Evolutionary conservation across 208 protist species (phyloP).

Genomic region (Acanthamoeba royreba): DNA sequence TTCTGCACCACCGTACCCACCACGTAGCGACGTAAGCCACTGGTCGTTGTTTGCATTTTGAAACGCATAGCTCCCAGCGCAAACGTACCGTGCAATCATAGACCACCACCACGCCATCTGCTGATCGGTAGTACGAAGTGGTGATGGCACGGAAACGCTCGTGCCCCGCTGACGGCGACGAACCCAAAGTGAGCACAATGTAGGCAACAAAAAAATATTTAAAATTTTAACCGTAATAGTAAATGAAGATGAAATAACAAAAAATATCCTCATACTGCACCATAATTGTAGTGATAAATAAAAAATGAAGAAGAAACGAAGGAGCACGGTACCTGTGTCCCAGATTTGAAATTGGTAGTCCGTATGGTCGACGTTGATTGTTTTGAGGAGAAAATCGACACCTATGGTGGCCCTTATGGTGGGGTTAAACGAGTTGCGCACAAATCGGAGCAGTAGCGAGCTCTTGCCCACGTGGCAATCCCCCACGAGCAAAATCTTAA

Average conservation of each 20-base stretch:
- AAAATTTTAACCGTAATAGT: too few species aligned
- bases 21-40: not conserved
- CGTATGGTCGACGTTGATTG: not conserved
- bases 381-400: conserved; percentile 10
- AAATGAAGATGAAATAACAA: too few species aligned
- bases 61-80: not conserved
- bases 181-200: too few species aligned
- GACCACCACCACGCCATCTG: not conserved
- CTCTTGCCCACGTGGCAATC: conserved; percentile 43
- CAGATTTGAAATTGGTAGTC: conserved; percentile 30
- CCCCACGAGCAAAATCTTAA: conserved; percentile 44
- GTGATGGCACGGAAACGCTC: conserved; percentile 24
- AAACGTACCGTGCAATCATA: conserved; percentile 17
- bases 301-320: not conserved
- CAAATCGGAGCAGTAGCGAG: conserved; percentile 35
- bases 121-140: not conserved
- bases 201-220: too few species aligned
- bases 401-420: conserved; percentile 17
- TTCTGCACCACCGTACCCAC: not conserved
- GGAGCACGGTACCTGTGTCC: not conserved
- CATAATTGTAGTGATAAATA: not conserved
- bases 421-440: not conserved
- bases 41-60: not conserved
- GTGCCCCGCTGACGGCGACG: conserved; percentile 6
- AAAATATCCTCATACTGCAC: not conserved